Evolutionary conservation across 192 early-diverging fungal genomes (phyloP), one percentile per base, ranked within the genome.

Genomic region (Mortierella alpina): DNA sequence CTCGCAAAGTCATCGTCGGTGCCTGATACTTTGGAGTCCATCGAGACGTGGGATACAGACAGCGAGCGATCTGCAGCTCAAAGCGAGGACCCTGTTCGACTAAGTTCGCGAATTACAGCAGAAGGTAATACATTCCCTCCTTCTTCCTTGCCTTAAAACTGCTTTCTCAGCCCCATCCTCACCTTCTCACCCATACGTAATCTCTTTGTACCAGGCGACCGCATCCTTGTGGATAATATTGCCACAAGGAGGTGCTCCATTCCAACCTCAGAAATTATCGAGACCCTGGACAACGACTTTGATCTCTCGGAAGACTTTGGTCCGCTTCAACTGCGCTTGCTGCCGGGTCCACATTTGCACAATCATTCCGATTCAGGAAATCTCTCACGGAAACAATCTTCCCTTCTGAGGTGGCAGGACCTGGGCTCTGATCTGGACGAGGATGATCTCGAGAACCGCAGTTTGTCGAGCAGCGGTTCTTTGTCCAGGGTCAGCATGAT

Each of bases 271-370:
- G 53, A 76, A 17, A 59, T 47, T 4, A 66, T 70, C 4, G 75
- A 78, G 47, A 76, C 74, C 10, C 48, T 76, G 46, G 74, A 76
- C 39, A 66, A 76, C 56, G 73, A 67, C 46, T 68, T 75, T 55
- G 73, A 75, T 23, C 44, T 75, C 7, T 50, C 75, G 18, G 54
- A 50, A 6, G 63, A 70, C 22, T 66, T 70, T 52, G 63, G 50
- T 9, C 54, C 75, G 4, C 63, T 78, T 41, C 22, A 56, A 23
- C 23, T 65, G 22, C 42, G 50, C 7, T n/a, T 69, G 54, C 31
- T 49, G 12, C 47, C 64, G 6, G 58, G 41, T 18, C 47, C 20
- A 22, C 10, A 52, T 60, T 41, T 51, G 18, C 44, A 22, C 14
- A 23, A 15, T 10, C 44, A 8, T 6, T 57, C 51, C 13, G 39